These are phyloP conservation scores for Trichosporon sp. DNA, from an alignment of 1,284 basidiomycete genomes.

Conservation along the genomic window DNA sequence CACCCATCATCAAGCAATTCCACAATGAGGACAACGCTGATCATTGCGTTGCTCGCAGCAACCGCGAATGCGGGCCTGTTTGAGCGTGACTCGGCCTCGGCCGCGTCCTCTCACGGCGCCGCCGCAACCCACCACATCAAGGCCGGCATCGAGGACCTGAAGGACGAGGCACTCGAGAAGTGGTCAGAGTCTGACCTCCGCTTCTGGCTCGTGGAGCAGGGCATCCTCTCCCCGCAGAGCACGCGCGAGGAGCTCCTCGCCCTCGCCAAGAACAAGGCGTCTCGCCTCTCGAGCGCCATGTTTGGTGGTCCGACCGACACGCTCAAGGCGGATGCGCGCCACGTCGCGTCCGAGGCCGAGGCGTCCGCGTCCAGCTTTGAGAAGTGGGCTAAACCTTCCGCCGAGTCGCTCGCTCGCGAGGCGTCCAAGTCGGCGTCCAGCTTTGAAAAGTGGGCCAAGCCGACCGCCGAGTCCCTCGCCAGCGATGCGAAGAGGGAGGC, in stretches of 20 bases:
- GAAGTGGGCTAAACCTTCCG: conserved; percentile 10
- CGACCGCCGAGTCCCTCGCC: conserved; percentile 17
- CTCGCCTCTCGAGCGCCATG: conserved; percentile 61
- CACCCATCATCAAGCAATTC: background rate
- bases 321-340: conserved; percentile 32
- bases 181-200: conserved; percentile 80
- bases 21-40: conserved; percentile 12
- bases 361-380: conserved; percentile 24
- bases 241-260: conserved; percentile 76
- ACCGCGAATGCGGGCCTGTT: conserved; percentile 1
- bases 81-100: conserved; percentile 5
- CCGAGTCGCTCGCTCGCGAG: conserved; percentile 19
- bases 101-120: conserved; percentile 43
- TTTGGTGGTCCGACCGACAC: conserved; percentile 62
- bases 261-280: conserved; percentile 70
- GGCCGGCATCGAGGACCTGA: conserved; percentile 60
- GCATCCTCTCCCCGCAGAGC: conserved; percentile 76
- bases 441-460: conserved; percentile 20
- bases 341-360: conserved; percentile 53
- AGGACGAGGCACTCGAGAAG: conserved; percentile 57
- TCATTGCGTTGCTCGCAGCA: conserved; percentile 17
- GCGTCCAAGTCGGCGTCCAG: conserved; percentile 16
- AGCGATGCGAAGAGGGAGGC: conserved; percentile 15
- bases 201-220: conserved; percentile 81
- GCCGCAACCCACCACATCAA: conserved; percentile 71